A percentile compares a stretch with the other conserved stretches of the same genome.
phyloP scores from a whole-genome alignment of 2,329 filamentous ascomycete genomes.

The Fusarium sp. region DNA sequence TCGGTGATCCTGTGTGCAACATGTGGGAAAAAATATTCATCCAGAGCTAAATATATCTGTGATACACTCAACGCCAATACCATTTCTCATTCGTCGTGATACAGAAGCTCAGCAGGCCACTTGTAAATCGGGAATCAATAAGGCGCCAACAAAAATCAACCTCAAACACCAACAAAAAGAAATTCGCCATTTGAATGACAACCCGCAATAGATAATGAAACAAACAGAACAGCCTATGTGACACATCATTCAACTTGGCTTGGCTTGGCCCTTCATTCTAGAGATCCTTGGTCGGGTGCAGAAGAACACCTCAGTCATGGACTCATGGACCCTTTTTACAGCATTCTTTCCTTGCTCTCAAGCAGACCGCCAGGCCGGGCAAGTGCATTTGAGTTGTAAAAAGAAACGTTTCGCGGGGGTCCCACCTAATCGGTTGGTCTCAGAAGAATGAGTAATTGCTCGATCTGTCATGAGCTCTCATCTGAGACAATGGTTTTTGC shows the following conservation, averaged over 20 bases:
- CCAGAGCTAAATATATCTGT: constrained; percentile 34
- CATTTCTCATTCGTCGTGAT: constrained; percentile 35
- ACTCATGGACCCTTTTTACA: background rate
- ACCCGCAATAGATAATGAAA: constrained; percentile 9
- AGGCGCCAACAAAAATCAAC: constrained; percentile 22
- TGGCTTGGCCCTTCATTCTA: background rate
- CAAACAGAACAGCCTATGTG: constrained; percentile 1
- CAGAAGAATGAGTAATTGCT: constrained; percentile 25
- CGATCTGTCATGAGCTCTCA: constrained; percentile 20
- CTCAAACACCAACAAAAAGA: constrained; percentile 34
- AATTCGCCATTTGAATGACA: constrained; percentile 19
- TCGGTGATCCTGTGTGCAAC: constrained; percentile 13
- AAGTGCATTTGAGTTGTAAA: constrained; percentile 28
- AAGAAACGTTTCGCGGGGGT: constrained; percentile 38
- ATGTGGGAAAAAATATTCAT: background rate
- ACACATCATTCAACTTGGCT: constrained; percentile 3
- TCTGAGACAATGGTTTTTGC: constrained; percentile 13
- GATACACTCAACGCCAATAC: constrained; percentile 37
- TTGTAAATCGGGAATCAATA: constrained; percentile 36
- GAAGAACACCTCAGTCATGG: constrained; percentile 19
- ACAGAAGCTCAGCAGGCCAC: constrained; percentile 25
- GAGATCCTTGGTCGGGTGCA: background rate
- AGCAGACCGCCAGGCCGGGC: constrained; percentile 35
- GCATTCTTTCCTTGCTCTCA: constrained; percentile 23
- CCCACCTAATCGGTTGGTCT: constrained; percentile 35